phyloP scores from a whole-genome alignment of 306 rosid genomes.

The Fagus sylvatica region DNA sequence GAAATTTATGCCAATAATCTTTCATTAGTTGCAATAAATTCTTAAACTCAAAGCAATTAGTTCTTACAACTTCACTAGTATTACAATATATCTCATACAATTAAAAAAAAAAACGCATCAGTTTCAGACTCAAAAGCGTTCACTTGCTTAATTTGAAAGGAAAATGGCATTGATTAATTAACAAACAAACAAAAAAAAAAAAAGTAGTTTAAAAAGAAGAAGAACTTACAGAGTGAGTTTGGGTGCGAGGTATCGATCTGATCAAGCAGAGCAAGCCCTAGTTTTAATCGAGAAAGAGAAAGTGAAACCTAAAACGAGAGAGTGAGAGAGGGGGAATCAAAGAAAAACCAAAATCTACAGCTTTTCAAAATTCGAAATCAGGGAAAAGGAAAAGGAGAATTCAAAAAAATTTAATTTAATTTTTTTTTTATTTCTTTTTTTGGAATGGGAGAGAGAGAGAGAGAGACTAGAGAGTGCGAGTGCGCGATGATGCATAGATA shows the following conservation, averaged over 20 bases:
- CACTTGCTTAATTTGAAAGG: conserved; percentile 18
- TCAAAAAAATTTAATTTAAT: no score
- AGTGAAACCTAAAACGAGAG: neutral
- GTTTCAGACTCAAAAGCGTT: neutral
- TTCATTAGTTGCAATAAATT: neutral
- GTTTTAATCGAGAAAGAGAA: conserved; percentile 33
- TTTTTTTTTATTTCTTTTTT: no score
- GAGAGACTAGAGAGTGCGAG: no score
- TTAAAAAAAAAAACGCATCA: neutral
- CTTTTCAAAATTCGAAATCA: no score
- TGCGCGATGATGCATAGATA: no score
- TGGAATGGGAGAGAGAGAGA: no score
- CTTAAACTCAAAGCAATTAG: neutral
- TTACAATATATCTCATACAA: neutral
- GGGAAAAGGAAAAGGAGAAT: no score
- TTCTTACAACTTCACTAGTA: neutral
- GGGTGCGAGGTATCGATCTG: conserved; percentile 37
- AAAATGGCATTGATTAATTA: conserved; percentile 12
- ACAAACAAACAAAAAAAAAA: neutral
- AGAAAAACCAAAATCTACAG: conserved; percentile 18
- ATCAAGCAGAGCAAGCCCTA: conserved; percentile 54
- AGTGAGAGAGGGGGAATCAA: neutral
- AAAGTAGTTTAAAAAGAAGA: neutral
- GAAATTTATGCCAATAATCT: neutral
- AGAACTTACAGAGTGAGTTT: conserved; percentile 41